Evolutionary conservation across 1,284 basidiomycete genomes (phyloP).

Genomic region (Naganishia sp.): DNA sequence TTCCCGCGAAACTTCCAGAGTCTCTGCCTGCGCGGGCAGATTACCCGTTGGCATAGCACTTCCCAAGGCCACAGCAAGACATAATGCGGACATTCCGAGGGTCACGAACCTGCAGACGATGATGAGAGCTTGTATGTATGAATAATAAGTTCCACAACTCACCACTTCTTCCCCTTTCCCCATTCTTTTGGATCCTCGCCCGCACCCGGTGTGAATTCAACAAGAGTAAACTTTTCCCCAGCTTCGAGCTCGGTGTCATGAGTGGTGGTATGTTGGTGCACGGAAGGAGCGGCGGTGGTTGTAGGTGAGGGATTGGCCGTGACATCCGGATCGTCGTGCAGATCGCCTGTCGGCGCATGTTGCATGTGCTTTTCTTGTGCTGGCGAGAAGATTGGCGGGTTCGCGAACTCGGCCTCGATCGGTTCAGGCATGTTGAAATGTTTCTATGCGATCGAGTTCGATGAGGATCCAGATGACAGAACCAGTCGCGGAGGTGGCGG

Average conservation of each 20-base stretch:
- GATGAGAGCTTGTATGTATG: not conserved
- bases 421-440: slow-evolving; percentile 41
- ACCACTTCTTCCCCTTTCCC: slow-evolving; percentile 44
- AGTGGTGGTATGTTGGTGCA: not conserved
- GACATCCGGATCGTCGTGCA: slow-evolving; percentile 16
- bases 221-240: slow-evolving; percentile 35
- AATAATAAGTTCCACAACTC: slow-evolving; percentile 5
- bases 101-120: slow-evolving; percentile 39
- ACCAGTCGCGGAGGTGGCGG: not conserved
- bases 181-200: slow-evolving; percentile 45
- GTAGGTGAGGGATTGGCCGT: slow-evolving; percentile 4
- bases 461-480: too few species aligned
- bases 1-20: slow-evolving; percentile 52
- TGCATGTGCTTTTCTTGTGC: slow-evolving; percentile 40
- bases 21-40: slow-evolving; percentile 45
- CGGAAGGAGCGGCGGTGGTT: slow-evolving; percentile 17
- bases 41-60: slow-evolving; percentile 56
- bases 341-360: slow-evolving; percentile 39
- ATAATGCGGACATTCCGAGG: slow-evolving; percentile 40
- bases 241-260: slow-evolving; percentile 5
- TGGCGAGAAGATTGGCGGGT: slow-evolving; percentile 43
- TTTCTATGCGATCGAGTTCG: not conserved
- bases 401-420: slow-evolving; percentile 45
- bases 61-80: slow-evolving; percentile 51
- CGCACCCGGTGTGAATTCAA: slow-evolving; percentile 40